A percentile compares a stretch with the other conserved stretches of the same genome.
Evolutionary conservation across 2,329 filamentous ascomycete genomes (phyloP).

Genomic region (Pseudocercospora crystallina): DNA sequence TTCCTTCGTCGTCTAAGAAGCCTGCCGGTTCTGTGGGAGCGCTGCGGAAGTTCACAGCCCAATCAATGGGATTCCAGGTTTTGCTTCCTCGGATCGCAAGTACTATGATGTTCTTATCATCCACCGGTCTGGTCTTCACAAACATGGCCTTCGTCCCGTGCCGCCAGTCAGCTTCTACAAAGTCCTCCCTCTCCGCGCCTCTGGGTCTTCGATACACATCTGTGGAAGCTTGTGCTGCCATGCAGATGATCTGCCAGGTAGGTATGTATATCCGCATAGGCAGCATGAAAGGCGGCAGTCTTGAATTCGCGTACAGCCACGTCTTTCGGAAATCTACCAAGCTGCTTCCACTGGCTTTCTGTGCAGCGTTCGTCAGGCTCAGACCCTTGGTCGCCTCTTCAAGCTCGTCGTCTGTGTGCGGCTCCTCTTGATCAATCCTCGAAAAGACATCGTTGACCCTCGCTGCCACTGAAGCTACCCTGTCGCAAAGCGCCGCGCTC

Average conservation of each 20-base stretch:
- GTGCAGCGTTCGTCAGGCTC: background rate
- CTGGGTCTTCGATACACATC: slow-evolving; percentile 68
- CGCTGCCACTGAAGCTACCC: slow-evolving; percentile 59
- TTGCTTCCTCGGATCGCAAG: slow-evolving; percentile 81
- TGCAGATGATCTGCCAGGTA: slow-evolving; percentile 73
- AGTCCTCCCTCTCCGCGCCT: slow-evolving; percentile 64
- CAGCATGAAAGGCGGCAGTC: slow-evolving; percentile 65
- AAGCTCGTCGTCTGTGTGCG: slow-evolving; percentile 51
- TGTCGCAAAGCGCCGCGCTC: slow-evolving; percentile 53
- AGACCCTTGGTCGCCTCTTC: slow-evolving; percentile 42
- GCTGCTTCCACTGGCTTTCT: background rate
- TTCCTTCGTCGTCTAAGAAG: slow-evolving; percentile 76
- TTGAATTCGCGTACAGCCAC: slow-evolving; percentile 75
- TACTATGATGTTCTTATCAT: slow-evolving; percentile 75
- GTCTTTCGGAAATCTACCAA: slow-evolving; percentile 57
- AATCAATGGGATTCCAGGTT: slow-evolving; percentile 69
- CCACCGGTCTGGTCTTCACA: slow-evolving; percentile 76
- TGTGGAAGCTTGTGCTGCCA: slow-evolving; percentile 76
- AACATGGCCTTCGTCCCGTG: slow-evolving; percentile 82
- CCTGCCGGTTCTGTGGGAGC: slow-evolving; percentile 63
- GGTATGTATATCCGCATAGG: slow-evolving; percentile 69
- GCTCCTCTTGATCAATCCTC: slow-evolving; percentile 64
- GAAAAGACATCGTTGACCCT: slow-evolving; percentile 70
- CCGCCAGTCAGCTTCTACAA: slow-evolving; percentile 69
- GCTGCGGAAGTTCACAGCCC: slow-evolving; percentile 77